Base-by-base conservation (phyloP, 2,329 filamentous ascomycete species). In the Phyllosticta citriasiana region DNA sequence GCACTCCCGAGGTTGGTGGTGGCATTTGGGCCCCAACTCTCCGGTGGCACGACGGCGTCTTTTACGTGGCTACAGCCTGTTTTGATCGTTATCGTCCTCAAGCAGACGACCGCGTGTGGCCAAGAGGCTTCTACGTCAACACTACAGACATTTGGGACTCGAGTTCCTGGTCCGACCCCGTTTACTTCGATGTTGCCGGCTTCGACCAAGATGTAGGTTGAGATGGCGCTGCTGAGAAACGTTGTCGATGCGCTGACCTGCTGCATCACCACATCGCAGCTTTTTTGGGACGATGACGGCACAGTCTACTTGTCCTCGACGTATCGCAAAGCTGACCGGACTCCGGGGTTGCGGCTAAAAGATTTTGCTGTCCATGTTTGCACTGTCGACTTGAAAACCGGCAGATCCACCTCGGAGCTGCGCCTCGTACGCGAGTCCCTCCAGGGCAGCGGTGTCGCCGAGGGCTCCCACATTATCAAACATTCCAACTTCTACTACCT, bases 81-180 rank as follows among this genome's bases (percentile, higher is more conserved):
- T 82, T 79, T 58, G 72, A 78, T 60, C 68, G 76, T 33, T 78
- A 77, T 62, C 67, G 76, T 1, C 78, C 77, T 3, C 70, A 73
- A 53, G 40, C 69, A 33, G 71, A 79, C 67, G 78, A 82, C 61
- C 72, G 78, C 0, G 78, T 80, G 22, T 81, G 79, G 63, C 80
- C 79, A 0, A 70, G 78, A 0, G 81, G 82, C 0, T 84, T 84
- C 64, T 84, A 81, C 57, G 78, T 83, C 1, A 77, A 72, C 62
- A 83, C 79, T 0, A 72, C 75, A 10, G 74, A 83, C 61, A 82
- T 82, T n/a, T 80, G 77, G 77, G 75, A 82, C 53, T 74, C 77
- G 0, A 68, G 63, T 6, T 72, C 76, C 3, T 84, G 81, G 81
- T 80, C 78, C 4, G 79, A 83, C 54, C 80, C 80, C 0, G 69